Percentiles rank a stretch among this genome's conserved stretches.
Conservation (phyloP, 2,329 filamentous ascomycete species). For the Aspergillus sp. region DNA sequence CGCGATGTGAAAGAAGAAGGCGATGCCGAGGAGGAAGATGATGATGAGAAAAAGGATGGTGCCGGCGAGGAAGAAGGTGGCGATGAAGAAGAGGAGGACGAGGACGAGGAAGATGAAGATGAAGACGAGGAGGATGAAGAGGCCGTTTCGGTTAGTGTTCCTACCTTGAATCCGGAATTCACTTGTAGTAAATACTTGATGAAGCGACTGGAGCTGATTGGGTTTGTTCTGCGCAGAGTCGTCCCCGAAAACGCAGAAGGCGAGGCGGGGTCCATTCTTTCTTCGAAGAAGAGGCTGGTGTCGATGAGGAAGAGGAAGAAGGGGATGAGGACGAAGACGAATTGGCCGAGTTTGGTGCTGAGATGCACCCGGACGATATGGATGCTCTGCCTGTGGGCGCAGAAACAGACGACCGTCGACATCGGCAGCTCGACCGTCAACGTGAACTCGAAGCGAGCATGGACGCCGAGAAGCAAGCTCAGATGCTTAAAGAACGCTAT, state of each 20-base stretch:
- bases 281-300: slow-evolving; percentile 96
- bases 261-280: slow-evolving; percentile 71
- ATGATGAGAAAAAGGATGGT: slow-evolving; percentile 35
- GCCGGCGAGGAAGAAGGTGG: slow-evolving; percentile 51
- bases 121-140: slow-evolving; percentile 52
- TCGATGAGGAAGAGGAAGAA: slow-evolving; percentile 84
- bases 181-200: too few species aligned
- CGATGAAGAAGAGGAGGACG: slow-evolving; percentile 48
- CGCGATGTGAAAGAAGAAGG: slow-evolving; percentile 53
- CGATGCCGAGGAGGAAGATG: slow-evolving; percentile 37
- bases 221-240: slow-evolving; percentile 39
- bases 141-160: slow-evolving; percentile 43
- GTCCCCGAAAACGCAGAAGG: slow-evolving; percentile 71
- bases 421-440: slow-evolving; percentile 87
- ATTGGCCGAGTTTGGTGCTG: slow-evolving; percentile 75
- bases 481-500: slow-evolving; percentile 78
- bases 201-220: slow-evolving; percentile 7
- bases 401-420: slow-evolving; percentile 80
- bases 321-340: slow-evolving; percentile 86
- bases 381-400: slow-evolving; percentile 65
- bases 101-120: slow-evolving; percentile 38
- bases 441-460: slow-evolving; percentile 79
- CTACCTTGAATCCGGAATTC: too few species aligned
- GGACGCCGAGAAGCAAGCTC: slow-evolving; percentile 89
- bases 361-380: slow-evolving; percentile 83